Percentiles rank a stretch among this genome's conserved stretches.
These are phyloP conservation scores for Dothidotthia symphoricarpi DNA, from an alignment of 2,329 filamentous ascomycete species.

Conservation along the genomic window DNA sequence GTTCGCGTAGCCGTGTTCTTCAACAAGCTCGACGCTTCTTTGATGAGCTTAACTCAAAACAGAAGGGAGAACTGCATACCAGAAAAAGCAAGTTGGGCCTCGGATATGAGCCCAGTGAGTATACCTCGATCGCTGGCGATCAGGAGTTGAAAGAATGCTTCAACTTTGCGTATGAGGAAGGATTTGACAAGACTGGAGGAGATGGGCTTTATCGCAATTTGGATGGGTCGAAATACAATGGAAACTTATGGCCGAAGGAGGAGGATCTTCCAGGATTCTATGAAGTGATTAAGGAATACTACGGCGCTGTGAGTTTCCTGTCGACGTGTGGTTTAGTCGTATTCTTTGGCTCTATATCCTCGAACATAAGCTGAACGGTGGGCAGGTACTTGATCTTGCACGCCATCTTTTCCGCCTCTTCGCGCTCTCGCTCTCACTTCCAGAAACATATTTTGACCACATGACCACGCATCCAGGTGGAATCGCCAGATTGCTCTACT, in stretches of 20 bases:
- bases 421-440: slow-evolving; percentile 40
- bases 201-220: slow-evolving; percentile 45
- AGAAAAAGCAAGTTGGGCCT: slow-evolving; percentile 42
- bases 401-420: slow-evolving; percentile 45
- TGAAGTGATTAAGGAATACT: slow-evolving; percentile 40
- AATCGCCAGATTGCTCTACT: slow-evolving; percentile 43
- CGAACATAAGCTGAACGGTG: no score
- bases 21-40: slow-evolving; percentile 41
- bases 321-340: no score
- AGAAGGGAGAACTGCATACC: slow-evolving; percentile 44
- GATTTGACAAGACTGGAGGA: slow-evolving; percentile 42
- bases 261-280: slow-evolving; percentile 44
- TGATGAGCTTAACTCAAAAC: slow-evolving; percentile 27
- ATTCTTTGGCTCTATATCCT: no score
- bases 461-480: slow-evolving; percentile 45
- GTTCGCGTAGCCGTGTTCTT: slow-evolving; percentile 33
- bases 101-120: slow-evolving; percentile 45
- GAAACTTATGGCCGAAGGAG: slow-evolving; percentile 44
- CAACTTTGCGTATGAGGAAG: slow-evolving; percentile 46
- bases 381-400: slow-evolving; percentile 38
- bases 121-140: slow-evolving; percentile 43
- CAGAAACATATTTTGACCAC: slow-evolving; percentile 42
- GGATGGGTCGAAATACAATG: slow-evolving; percentile 39
- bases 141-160: slow-evolving; percentile 46
- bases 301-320: slow-evolving; percentile 28